Base-by-base conservation (phyloP, 345 rosid species). In the Clausena lansium region DNA sequence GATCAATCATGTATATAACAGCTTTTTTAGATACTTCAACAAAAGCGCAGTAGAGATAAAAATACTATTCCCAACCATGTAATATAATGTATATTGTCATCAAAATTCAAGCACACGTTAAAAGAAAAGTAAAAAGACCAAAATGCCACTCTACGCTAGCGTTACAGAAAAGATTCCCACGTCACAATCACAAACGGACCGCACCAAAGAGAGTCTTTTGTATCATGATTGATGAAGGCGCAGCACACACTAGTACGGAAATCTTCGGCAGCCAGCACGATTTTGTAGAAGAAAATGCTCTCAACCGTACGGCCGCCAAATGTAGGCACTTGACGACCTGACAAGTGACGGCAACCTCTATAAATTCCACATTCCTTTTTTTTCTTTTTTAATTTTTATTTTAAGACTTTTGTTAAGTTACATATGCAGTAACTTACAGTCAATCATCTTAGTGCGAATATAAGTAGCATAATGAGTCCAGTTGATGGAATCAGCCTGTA, bases 241-340 rank as follows among this genome's bases (percentile, higher is more conserved):
- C 77, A 74, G 71, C 71, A 39, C 66, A 71, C 65, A 4, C 54
- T 30, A 57, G 78, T 76, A 76, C 78, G 54, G 72, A 76, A n/a
- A 39, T 13, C 8, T 20, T 28, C 67, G 68, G 67, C 54, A 4
- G 76, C n/a, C 39, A 10, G 68, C 85, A 70, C 60, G 75, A 64
- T 47, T 74, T 38, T 22, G 67, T 62, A 75, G n/a, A n/a, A n/a
- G n/a, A n/a, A 71, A 77, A 59, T 50, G 74, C 47, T 77, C 25
- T 35, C 77, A 55, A 9, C 84, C 54, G 85, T 84, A 78, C 86
- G 82, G 84, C 82, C 55, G 7, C 84, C 76, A 30, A 65, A 25
- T 41, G 27, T 38, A 47, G 39, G 28, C 70, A 73, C 27, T 67
- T 52, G 35, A 67, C 63, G n/a, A 36, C 76, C 36, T 20, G 75